phyloP scores from a whole-genome alignment of 2,329 filamentous ascomycete genomes.

The Fusarium sp. region DNA sequence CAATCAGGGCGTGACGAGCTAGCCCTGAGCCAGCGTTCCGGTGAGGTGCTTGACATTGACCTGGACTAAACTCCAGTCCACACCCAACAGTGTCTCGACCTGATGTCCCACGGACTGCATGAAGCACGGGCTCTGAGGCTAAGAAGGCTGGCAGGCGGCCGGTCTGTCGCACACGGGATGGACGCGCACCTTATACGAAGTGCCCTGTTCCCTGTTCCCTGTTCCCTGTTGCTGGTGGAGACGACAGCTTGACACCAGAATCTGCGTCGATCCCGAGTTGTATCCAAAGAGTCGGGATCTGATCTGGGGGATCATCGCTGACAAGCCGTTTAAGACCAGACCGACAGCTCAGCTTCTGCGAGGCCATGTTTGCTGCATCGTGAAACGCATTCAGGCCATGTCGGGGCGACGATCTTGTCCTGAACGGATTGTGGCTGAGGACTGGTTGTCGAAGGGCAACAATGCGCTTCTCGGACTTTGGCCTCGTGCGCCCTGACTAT shows the following conservation, averaged over 20 bases:
- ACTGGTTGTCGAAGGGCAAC: not conserved
- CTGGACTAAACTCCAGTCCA: not conserved
- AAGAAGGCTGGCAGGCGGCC: not conserved
- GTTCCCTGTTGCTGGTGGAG: slow-evolving; percentile 8
- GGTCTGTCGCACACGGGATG: not conserved
- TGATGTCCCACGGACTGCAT: not conserved
- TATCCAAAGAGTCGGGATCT: not conserved
- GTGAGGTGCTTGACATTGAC: not conserved
- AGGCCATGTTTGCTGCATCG: not conserved
- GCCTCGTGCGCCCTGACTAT: not conserved
- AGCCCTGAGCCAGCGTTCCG: slow-evolving; percentile 1
- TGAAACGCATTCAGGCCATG: not conserved
- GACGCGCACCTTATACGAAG: not conserved
- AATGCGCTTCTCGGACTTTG: not conserved
- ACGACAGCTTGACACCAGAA: not conserved
- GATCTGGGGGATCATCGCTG: slow-evolving; percentile 3
- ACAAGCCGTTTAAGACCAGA: not conserved
- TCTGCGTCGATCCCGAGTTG: slow-evolving; percentile 1
- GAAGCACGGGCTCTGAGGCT: not conserved
- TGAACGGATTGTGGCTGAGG: not conserved
- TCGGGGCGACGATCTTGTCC: not conserved
- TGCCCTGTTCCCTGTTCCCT: slow-evolving; percentile 24
- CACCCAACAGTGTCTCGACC: slow-evolving; percentile 1
- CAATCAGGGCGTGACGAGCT: not conserved
- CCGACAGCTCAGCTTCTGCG: not conserved